Percentiles rank a stretch among this genome's conserved stretches.
These are phyloP conservation scores for Taphrina confusa DNA, from an alignment of 1,139 yeast genomes.

Conservation along the genomic window DNA sequence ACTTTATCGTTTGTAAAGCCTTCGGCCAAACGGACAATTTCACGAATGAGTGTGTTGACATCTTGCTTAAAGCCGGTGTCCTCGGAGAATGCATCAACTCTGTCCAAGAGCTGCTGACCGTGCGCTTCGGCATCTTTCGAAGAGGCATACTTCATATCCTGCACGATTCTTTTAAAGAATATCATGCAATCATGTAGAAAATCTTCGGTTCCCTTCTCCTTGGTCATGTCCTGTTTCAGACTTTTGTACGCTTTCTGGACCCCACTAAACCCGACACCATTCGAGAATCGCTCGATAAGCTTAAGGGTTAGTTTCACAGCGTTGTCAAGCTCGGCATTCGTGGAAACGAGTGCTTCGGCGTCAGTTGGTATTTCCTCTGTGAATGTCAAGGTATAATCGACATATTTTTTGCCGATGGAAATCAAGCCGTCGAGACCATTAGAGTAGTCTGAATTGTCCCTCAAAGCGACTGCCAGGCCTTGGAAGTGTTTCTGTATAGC, in stretches of 20 bases:
- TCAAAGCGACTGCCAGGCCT: conserved; percentile 27
- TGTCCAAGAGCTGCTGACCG: conserved; percentile 26
- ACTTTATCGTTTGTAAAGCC: conserved; percentile 23
- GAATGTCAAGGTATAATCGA: conserved; percentile 31
- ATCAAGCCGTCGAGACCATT: conserved; percentile 31
- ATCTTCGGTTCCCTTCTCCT: conserved; percentile 23
- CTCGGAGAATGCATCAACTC: conserved; percentile 23
- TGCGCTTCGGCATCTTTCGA: conserved; percentile 31
- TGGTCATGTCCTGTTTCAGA: conserved; percentile 27
- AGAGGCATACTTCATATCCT: conserved; percentile 27
- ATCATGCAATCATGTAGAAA: conserved; percentile 26
- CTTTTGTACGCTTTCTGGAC: conserved; percentile 23
- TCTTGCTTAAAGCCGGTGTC: conserved; percentile 29
- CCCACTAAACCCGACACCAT: conserved; percentile 28
- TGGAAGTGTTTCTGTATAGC: conserved; percentile 27
- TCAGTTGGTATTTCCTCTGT: conserved; percentile 29
- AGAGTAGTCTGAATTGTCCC: conserved; percentile 32
- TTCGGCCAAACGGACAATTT: conserved; percentile 20
- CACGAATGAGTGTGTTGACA: conserved; percentile 23
- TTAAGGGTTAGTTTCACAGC: conserved; percentile 23
- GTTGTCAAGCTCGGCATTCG: conserved; percentile 26
- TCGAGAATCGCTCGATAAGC: conserved; percentile 30
- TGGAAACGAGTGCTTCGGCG: conserved; percentile 11
- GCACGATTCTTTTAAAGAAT: conserved; percentile 30
- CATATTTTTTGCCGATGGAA: conserved; percentile 27